Evolutionary conservation across 176 grass and related monocot genomes (phyloP).

Genomic region (Puya raimondii): DNA sequence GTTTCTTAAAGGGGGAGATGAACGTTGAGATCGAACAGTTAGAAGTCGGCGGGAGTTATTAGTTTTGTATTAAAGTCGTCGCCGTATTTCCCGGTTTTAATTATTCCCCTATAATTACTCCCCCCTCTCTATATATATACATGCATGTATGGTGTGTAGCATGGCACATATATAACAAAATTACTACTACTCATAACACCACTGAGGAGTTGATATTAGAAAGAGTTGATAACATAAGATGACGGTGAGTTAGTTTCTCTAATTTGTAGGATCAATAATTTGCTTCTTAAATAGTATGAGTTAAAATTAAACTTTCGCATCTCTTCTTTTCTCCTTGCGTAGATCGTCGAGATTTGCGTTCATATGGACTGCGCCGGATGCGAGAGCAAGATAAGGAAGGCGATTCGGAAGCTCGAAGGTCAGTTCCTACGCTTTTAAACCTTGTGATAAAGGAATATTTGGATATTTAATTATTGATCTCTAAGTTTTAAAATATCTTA

Average conservation of each 20-base stretch:
- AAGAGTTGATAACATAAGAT: neutral
- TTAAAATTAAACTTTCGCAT: neutral
- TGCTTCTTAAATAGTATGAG: neutral
- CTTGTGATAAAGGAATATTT: no score
- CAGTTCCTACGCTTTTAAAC: neutral
- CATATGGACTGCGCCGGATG: constrained; percentile 87
- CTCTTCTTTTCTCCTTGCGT: neutral
- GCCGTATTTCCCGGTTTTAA: no score
- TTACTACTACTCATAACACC: no score
- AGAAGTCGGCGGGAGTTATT: neutral
- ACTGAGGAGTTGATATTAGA: neutral
- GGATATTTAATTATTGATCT: no score
- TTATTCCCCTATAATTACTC: no score
- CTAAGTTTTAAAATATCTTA: no score
- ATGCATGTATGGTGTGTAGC: neutral
- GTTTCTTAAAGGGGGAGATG: neutral
- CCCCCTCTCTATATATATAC: neutral
- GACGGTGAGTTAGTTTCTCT: neutral
- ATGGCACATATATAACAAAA: no score
- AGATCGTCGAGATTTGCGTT: constrained; percentile 90
- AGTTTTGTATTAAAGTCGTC: neutral
- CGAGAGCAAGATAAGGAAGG: constrained; percentile 83
- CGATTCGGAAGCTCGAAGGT: constrained; percentile 54
- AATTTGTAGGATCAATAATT: neutral
- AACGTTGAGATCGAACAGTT: neutral